A percentile compares a stretch with the other conserved stretches of the same genome.
Evolutionary conservation across 345 rosid species (phyloP).

Genomic region (Arabidopsis arenosa): DNA sequence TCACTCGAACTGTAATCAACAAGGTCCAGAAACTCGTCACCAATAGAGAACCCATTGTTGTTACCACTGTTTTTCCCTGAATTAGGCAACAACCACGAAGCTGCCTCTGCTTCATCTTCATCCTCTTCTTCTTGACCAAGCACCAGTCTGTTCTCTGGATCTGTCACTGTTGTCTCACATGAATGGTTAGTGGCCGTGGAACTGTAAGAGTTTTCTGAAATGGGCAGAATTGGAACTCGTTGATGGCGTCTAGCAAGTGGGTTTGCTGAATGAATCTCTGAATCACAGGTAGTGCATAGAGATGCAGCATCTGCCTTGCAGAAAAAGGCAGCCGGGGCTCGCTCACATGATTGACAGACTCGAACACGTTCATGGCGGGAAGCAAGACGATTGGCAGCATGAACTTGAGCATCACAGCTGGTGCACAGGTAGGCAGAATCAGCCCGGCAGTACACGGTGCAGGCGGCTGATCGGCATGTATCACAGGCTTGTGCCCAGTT

Average conservation of each 20-base stretch:
- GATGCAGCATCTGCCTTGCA: conserved; percentile 97
- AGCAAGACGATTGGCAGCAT: conserved; percentile 79
- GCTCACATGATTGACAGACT: conserved; percentile 87
- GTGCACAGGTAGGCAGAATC: conserved; percentile 83
- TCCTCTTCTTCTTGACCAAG: conserved; percentile 56
- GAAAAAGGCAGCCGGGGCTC: conserved; percentile 80
- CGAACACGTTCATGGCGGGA: conserved; percentile 90
- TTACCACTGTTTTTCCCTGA: conserved; percentile 49
- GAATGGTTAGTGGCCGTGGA: conserved; percentile 38
- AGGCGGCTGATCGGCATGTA: conserved; percentile 72
- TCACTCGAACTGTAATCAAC: conserved; percentile 60
- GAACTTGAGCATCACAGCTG: conserved; percentile 71
- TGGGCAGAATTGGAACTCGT: conserved; percentile 73
- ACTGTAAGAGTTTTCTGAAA: conserved; percentile 38
- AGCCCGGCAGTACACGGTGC: conserved; percentile 84
- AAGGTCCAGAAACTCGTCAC: conserved; percentile 77
- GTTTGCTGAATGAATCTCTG: conserved; percentile 87
- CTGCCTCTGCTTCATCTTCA: conserved; percentile 81
- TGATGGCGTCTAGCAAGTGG: conserved; percentile 95
- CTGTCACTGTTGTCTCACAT: conserved; percentile 34
- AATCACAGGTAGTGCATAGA: conserved; percentile 79
- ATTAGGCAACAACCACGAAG: conserved; percentile 72
- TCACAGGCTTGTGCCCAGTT: conserved; percentile 78
- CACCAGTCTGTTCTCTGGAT: conserved; percentile 43
- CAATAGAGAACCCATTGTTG: conserved; percentile 53